Percentiles rank a stretch among this genome's conserved stretches.
Evolutionary conservation across 2,329 filamentous ascomycete species (phyloP).

Genomic region (Ascomycota sp.): DNA sequence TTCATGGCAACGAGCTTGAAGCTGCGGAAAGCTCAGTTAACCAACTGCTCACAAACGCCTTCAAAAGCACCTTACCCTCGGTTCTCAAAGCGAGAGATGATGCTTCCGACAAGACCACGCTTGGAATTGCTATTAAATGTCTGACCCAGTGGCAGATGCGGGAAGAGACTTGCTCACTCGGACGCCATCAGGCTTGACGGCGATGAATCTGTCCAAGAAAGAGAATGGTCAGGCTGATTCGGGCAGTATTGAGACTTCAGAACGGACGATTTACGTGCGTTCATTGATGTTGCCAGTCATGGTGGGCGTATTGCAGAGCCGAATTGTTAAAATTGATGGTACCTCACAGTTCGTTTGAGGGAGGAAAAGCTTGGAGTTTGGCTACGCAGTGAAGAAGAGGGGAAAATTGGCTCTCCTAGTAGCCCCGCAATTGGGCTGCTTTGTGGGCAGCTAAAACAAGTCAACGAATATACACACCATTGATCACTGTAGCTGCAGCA

Average conservation of each 20-base stretch:
- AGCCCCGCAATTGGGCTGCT: too few species aligned
- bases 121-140: slow-evolving; percentile 16
- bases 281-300: slow-evolving; percentile 45
- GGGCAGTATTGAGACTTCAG: slow-evolving; percentile 14
- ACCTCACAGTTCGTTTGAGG: too few species aligned
- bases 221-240: slow-evolving; percentile 4
- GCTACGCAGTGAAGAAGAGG: too few species aligned
- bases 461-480: too few species aligned
- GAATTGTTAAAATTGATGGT: too few species aligned
- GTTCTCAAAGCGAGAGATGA: slow-evolving; percentile 95
- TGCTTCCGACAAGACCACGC: slow-evolving; percentile 94
- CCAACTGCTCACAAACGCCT: not conserved
- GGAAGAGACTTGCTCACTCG: slow-evolving; percentile 41
- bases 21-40: slow-evolving; percentile 21
- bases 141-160: not conserved
- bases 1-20: slow-evolving; percentile 99
- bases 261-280: slow-evolving; percentile 52
- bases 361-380: too few species aligned
- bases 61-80: slow-evolving; percentile 40
- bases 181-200: slow-evolving; percentile 99
- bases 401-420: too few species aligned
- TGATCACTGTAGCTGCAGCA: too few species aligned
- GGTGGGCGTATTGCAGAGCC: slow-evolving; percentile 13
- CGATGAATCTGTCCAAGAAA: slow-evolving; percentile 66
- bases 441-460: too few species aligned